phyloP scores from a whole-genome alignment of 2,329 filamentous ascomycete genomes.

The Coniosporium tulheliwenetii region DNA sequence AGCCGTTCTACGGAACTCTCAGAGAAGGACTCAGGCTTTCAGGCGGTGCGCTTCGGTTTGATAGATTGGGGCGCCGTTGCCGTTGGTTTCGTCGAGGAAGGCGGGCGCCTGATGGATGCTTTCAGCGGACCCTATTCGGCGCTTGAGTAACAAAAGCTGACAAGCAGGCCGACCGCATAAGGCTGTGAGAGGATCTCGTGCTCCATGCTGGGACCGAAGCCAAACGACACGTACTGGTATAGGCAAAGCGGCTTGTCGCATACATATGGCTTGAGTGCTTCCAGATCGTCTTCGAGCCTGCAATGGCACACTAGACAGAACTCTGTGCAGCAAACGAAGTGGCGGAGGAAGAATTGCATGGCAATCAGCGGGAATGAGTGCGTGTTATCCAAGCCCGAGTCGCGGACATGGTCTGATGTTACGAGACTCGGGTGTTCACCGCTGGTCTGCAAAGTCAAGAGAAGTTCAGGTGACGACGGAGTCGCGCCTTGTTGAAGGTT shows the following conservation, averaged over 20 bases:
- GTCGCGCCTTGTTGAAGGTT: no score
- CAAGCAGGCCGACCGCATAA: slow-evolving; percentile 66
- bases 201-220: slow-evolving; percentile 72
- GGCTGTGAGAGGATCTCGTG: slow-evolving; percentile 69
- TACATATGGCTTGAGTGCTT: slow-evolving; percentile 58
- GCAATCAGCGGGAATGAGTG: slow-evolving; percentile 40
- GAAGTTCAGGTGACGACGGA: no score
- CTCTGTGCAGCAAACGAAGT: slow-evolving; percentile 66
- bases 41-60: no score
- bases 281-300: no score
- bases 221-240: slow-evolving; percentile 78
- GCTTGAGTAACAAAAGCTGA: slow-evolving; percentile 64
- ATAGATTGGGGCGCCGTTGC: no score
- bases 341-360: slow-evolving; percentile 64
- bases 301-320: slow-evolving; percentile 87
- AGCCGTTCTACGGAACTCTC: no score
- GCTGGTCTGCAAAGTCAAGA: no score
- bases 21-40: no score
- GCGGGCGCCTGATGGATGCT: no score
- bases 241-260: slow-evolving; percentile 63
- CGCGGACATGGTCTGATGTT: no score
- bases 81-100: no score
- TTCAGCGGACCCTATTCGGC: slow-evolving; percentile 14
- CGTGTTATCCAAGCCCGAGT: slow-evolving; percentile 1
- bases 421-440: no score